Evolutionary conservation across 192 early-diverging fungal species (phyloP), one percentile per base, ranked within the genome.

Genomic region (Coemansia sp.): DNA sequence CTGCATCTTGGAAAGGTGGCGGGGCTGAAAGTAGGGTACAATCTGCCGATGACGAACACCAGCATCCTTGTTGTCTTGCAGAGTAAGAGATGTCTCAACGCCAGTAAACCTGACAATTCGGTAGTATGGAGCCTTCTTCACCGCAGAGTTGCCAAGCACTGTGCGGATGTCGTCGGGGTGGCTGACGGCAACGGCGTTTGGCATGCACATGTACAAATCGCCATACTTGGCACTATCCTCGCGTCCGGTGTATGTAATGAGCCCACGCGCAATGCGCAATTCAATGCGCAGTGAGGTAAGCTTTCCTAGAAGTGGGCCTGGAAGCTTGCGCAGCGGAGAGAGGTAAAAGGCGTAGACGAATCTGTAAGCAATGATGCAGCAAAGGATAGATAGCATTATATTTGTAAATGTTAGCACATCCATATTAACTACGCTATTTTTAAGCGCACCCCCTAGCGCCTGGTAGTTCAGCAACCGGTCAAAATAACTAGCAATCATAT

Each of bases 1-100:
- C 64, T 76, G 68, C 74, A 76, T 76, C 32, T 63, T 67, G 4
- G 68, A 56, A 58, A 76, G 40, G 10, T 67, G 47, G 2, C 64
- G 45, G 0, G 57, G 53, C 11, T 68, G 70, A 23, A 76, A 76
- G 45, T 64, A 68, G 2, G 74, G 74, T 19, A 65, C 61, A 11
- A 76, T 66, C 54, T 71, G 69, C 7, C 69, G 68, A 19, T 70
- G 69, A 12, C 70, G 61, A 12, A 60, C 49, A 52, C 56, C 66
- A 39, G 65, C 67, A 6, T 67, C 64, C 21, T 76, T 69, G 41
- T 63, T 60, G 19, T 77, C 75, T 3, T 44, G 61, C 12, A 65
- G 49, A 13, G 57, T 71, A 37, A 67, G 50, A 2, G 61, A 68
- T 11, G 64, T 77, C 15, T 77, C 72, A 3, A 66, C 57, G 0